A percentile compares a stretch with the other conserved stretches of the same genome.
Evolutionary conservation across 345 rosid genomes (phyloP).

Genomic region (Hibiscus tridactylites): DNA sequence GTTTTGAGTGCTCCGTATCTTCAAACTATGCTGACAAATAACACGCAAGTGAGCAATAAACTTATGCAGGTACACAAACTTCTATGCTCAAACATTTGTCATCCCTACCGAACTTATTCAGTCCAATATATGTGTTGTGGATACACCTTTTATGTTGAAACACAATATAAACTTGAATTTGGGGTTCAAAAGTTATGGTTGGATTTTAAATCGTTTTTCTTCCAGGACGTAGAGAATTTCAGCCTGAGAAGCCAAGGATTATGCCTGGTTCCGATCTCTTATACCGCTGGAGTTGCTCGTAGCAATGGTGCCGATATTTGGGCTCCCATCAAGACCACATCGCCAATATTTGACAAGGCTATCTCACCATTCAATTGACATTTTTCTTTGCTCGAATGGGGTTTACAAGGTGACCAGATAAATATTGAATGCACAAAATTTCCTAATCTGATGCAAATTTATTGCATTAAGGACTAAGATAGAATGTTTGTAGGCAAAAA

Average conservation of each 20-base stretch:
- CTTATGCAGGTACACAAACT: background rate
- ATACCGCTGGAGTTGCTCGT: conserved; percentile 60
- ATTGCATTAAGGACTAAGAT: conserved; percentile 1
- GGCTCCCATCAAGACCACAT: conserved; percentile 82
- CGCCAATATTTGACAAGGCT: conserved; percentile 44
- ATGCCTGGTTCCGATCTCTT: conserved; percentile 72
- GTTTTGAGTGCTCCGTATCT: conserved; percentile 95
- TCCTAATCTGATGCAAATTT: conserved; percentile 8
- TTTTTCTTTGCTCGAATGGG: background rate
- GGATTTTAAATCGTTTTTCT: background rate
- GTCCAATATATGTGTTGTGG: background rate
- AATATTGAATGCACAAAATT: background rate
- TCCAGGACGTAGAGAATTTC: conserved; percentile 47
- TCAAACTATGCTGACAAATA: conserved; percentile 37
- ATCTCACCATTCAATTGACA: conserved; percentile 22
- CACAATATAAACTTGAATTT: background rate
- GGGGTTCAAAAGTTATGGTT: background rate
- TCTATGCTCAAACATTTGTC: background rate
- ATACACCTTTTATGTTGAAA: background rate
- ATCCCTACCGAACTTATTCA: background rate
- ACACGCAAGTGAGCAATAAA: conserved; percentile 43
- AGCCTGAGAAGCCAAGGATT: conserved; percentile 68
- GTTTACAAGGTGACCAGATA: background rate
- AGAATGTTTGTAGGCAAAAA: conserved; percentile 9
- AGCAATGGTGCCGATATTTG: conserved; percentile 97